Evolutionary conservation across 176 grass and related monocot genomes (phyloP).

Genomic region (Tillandsia fasciculata): DNA sequence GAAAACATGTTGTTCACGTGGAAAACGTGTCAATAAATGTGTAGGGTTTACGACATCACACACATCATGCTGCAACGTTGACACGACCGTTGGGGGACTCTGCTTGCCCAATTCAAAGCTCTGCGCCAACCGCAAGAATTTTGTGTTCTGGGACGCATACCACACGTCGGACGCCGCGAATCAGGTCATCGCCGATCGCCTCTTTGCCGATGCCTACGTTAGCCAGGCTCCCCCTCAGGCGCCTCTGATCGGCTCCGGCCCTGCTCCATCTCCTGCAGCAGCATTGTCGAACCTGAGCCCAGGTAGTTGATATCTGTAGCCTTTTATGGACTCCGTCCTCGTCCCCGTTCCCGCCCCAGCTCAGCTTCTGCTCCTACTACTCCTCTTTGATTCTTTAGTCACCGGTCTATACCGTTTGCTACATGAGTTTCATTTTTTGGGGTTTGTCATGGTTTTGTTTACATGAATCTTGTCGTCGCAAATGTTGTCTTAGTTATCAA

Average conservation of each 20-base stretch:
- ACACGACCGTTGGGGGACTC: conserved; percentile 67
- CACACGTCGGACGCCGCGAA: conserved; percentile 93
- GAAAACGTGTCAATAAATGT: background rate
- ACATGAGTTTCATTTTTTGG: background rate
- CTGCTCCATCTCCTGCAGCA: conserved; percentile 8
- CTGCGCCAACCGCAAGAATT: conserved; percentile 57
- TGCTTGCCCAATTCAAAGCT: conserved; percentile 75
- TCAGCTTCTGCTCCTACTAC: background rate
- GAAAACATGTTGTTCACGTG: no score
- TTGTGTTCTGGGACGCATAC: conserved; percentile 96
- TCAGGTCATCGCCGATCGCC: conserved; percentile 54
- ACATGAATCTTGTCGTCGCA: background rate
- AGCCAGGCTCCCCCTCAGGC: conserved; percentile 13
- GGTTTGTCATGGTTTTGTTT: background rate
- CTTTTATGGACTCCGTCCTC: conserved; percentile 8
- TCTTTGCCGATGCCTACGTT: conserved; percentile 37
- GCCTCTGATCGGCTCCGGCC: background rate
- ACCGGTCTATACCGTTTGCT: background rate
- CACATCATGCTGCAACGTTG: conserved; percentile 95
- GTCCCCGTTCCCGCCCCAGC: no score
- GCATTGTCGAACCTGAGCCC: background rate
- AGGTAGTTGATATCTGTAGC: conserved; percentile 1
- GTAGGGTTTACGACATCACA: conserved; percentile 67
- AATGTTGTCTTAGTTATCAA: background rate
- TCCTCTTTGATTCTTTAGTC: background rate